Percentiles rank a stretch among this genome's conserved stretches.
phyloP scores from a whole-genome alignment of 768 basidiomycete species.

The Cubamyces sp. region DNA sequence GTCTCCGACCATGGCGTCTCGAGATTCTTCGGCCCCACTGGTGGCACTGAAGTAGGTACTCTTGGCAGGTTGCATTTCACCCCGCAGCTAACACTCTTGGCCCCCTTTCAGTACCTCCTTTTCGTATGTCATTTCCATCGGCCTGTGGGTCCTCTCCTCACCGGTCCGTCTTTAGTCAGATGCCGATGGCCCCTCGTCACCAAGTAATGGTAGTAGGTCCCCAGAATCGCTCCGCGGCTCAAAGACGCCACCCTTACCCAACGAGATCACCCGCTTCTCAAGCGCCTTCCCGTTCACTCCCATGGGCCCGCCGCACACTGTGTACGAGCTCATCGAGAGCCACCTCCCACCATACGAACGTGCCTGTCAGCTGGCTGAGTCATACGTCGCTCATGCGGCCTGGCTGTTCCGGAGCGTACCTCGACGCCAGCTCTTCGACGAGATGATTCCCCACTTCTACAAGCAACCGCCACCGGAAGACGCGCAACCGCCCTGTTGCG shows the following conservation, averaged over 20 bases:
- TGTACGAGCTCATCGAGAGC: conserved; percentile 53
- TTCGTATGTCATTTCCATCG: conserved; percentile 17
- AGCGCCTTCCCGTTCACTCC: conserved; percentile 69
- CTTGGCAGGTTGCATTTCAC: not conserved
- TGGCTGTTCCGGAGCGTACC: conserved; percentile 59
- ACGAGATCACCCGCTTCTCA: conserved; percentile 52
- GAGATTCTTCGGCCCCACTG: conserved; percentile 79
- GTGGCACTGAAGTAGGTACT: conserved; percentile 63
- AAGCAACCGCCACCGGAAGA: conserved; percentile 32
- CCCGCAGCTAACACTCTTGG: conserved; percentile 9
- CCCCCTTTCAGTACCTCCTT: conserved; percentile 25
- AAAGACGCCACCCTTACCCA: conserved; percentile 36
- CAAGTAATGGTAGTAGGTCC: conserved; percentile 29
- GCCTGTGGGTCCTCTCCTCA: conserved; percentile 4
- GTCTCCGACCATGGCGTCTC: conserved; percentile 68
- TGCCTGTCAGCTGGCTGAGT: conserved; percentile 48
- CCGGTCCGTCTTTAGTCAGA: conserved; percentile 22
- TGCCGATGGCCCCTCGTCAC: conserved; percentile 19
- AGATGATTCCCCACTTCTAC: conserved; percentile 66
- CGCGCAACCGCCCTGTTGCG: conserved; percentile 21
- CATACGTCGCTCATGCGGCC: conserved; percentile 50
- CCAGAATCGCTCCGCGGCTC: conserved; percentile 36
- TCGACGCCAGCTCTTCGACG: conserved; percentile 61
- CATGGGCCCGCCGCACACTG: conserved; percentile 48
- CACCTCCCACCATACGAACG: conserved; percentile 59